Percentiles rank a stretch among this genome's conserved stretches.
These are phyloP conservation scores for Thyridium curvatum DNA, from an alignment of 2,329 filamentous ascomycete genomes.

Conservation along the genomic window DNA sequence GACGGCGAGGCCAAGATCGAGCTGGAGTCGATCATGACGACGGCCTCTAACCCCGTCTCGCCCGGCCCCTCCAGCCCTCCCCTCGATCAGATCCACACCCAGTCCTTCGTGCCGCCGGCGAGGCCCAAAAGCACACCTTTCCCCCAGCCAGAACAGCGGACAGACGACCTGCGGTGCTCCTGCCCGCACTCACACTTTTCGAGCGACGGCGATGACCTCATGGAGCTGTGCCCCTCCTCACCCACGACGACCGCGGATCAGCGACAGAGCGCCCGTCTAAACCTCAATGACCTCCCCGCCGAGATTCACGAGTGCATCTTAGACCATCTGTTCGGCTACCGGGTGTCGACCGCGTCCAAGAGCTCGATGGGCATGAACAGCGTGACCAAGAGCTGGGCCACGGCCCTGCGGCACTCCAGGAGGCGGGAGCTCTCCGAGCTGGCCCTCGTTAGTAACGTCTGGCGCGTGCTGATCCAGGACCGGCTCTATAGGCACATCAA, in stretches of 20 bases:
- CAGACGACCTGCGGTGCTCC: conserved; percentile 32
- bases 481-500: conserved; percentile 71
- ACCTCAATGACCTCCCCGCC: conserved; percentile 50
- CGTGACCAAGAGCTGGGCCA: conserved; percentile 55
- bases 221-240: conserved; percentile 13
- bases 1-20: conserved; percentile 34
- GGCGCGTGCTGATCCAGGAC: conserved; percentile 63
- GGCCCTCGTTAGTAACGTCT: conserved; percentile 55
- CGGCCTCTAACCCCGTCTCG: conserved; percentile 47
- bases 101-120: conserved; percentile 41
- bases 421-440: conserved; percentile 61
- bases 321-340: conserved; percentile 65
- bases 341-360: conserved; percentile 53
- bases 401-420: conserved; percentile 59
- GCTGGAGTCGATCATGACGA: conserved; percentile 36
- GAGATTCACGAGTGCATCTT: conserved; percentile 69
- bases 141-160: conserved; percentile 45
- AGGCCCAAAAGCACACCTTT: conserved; percentile 57
- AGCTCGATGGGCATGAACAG: conserved; percentile 47
- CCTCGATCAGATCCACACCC: conserved; percentile 37
- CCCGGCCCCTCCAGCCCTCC: conserved; percentile 47
- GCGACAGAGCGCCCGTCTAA: conserved; percentile 19
- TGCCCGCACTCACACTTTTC: conserved; percentile 17
- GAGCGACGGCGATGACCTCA: conserved; percentile 13
- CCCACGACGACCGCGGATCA: conserved; percentile 15